Percentiles rank a stretch among this genome's conserved stretches.
Evolutionary conservation across 1,139 yeast genomes (phyloP).

Genomic region (Eremothecium sinecaudum): DNA sequence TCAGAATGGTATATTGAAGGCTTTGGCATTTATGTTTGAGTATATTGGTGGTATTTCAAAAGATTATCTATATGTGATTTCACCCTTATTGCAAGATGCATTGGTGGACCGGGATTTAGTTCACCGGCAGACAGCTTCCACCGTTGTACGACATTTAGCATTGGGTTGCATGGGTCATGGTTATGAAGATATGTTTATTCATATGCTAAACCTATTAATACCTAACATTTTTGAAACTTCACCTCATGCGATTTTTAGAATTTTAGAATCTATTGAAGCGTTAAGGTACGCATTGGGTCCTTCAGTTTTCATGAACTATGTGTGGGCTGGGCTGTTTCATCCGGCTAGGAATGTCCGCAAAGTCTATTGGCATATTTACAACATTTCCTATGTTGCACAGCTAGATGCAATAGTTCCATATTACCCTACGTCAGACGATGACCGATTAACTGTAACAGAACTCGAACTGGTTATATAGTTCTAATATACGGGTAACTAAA

Average conservation of each 20-base stretch:
- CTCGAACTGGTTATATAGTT: conserved; percentile 32
- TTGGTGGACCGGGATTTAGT: conserved; percentile 84
- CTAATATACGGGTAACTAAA: too few species aligned
- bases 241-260: conserved; percentile 83
- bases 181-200: conserved; percentile 65
- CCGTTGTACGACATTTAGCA: conserved; percentile 75
- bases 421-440: conserved; percentile 53
- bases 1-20: conserved; percentile 90
- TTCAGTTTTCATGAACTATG: conserved; percentile 64
- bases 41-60: conserved; percentile 76
- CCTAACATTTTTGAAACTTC: conserved; percentile 90
- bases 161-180: conserved; percentile 70
- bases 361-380: conserved; percentile 81
- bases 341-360: conserved; percentile 82
- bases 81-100: conserved; percentile 83
- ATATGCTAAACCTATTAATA: conserved; percentile 60
- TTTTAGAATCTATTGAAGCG: conserved; percentile 74
- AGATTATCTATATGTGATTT: conserved; percentile 73
- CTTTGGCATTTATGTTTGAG: conserved; percentile 88
- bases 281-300: conserved; percentile 65
- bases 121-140: conserved; percentile 92
- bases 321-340: conserved; percentile 86
- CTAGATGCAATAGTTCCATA: conserved; percentile 74
- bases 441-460: conserved; percentile 32
- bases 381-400: conserved; percentile 63